phyloP scores from a whole-genome alignment of 2,329 filamentous ascomycete species.

The Xylaria sp. region DNA sequence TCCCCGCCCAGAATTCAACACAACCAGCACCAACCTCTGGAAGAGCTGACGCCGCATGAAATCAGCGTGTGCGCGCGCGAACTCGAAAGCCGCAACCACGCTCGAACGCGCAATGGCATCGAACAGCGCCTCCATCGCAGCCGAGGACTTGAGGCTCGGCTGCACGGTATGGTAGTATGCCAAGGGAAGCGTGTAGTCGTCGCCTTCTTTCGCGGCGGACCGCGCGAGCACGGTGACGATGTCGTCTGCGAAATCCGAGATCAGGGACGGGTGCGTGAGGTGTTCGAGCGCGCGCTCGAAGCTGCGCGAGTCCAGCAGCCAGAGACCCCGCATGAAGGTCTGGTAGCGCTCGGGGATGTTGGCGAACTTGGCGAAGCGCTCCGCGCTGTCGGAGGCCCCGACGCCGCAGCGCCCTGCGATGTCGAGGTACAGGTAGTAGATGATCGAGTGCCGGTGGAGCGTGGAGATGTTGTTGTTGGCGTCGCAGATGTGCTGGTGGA shows the following conservation, averaged over 20 bases:
- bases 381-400: conserved; percentile 52
- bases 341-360: conserved; percentile 80
- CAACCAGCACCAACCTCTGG: conserved; percentile 70
- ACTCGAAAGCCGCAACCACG: conserved; percentile 78
- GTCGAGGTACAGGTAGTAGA: conserved; percentile 87
- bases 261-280: conserved; percentile 81
- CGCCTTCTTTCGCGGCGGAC: conserved; percentile 65
- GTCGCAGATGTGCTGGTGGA: conserved; percentile 77
- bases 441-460: conserved; percentile 83
- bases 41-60: conserved; percentile 72
- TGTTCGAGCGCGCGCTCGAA: conserved; percentile 78
- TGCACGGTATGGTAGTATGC: conserved; percentile 83
- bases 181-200: conserved; percentile 75
- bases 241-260: conserved; percentile 84
- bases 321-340: conserved; percentile 83
- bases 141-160: conserved; percentile 73
- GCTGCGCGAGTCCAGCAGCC: conserved; percentile 79
- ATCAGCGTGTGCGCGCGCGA: conserved; percentile 73
- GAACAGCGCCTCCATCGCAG: conserved; percentile 74
- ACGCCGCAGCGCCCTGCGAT: conserved; percentile 62
- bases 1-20: conserved; percentile 58
- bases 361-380: conserved; percentile 68
- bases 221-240: conserved; percentile 77
- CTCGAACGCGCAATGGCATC: conserved; percentile 73
- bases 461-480: conserved; percentile 67